Conservation (phyloP, 1,284 basidiomycete genomes). For the Cystobasidiaceae sp. region DNA sequence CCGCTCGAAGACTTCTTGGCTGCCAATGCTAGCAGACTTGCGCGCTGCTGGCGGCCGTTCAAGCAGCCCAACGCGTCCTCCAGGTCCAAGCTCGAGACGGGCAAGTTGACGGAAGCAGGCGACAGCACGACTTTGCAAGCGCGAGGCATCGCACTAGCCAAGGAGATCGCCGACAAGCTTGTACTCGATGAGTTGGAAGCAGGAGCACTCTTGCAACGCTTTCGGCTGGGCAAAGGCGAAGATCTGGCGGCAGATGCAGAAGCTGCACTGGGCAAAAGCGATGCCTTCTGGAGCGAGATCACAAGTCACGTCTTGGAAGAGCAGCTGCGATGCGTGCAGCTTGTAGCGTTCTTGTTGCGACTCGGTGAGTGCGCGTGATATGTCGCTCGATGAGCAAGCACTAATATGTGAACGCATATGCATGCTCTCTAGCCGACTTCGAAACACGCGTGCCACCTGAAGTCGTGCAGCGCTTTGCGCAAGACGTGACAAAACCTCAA, state of each 20-base stretch:
- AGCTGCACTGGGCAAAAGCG: constrained; percentile 1
- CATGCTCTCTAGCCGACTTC: constrained; percentile 24
- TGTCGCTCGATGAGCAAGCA: background rate
- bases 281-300: constrained; percentile 36
- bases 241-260: background rate
- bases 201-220: background rate
- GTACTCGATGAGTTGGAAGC: constrained; percentile 15
- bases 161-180: background rate
- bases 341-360: constrained; percentile 33
- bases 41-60: constrained; percentile 6
- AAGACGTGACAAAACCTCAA: constrained; percentile 56
- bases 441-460: constrained; percentile 2
- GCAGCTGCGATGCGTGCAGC: constrained; percentile 36
- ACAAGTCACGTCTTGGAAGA: constrained; percentile 40
- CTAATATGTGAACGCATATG: too few relatives aligned
- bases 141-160: constrained; percentile 2
- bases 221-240: background rate
- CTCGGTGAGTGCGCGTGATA: constrained; percentile 17
- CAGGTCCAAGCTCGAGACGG: constrained; percentile 18
- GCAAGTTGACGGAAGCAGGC: constrained; percentile 4
- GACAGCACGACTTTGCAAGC: background rate
- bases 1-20: constrained; percentile 4
- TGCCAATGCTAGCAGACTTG: background rate
- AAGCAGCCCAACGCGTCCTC: background rate
- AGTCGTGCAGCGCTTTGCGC: constrained; percentile 51